A percentile compares a stretch with the other conserved stretches of the same genome.
These are phyloP conservation scores for Elaphomyces granulatus DNA, from an alignment of 495 filamentous ascomycete species.

Conservation along the genomic window DNA sequence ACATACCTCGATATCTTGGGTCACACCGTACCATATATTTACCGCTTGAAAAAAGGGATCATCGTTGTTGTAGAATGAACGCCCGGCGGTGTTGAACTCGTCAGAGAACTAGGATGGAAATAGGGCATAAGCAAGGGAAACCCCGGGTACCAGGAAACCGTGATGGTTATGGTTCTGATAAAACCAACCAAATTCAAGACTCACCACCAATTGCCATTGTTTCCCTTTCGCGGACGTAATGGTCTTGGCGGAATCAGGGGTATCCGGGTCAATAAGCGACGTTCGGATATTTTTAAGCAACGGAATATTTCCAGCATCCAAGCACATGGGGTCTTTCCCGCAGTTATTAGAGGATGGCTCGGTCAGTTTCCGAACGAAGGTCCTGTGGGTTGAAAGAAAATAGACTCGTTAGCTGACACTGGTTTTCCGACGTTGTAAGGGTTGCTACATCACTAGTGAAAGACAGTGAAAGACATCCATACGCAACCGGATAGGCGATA, in stretches of 20 bases:
- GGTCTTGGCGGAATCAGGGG: constrained; percentile 42
- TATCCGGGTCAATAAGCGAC: constrained; percentile 58
- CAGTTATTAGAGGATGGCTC: constrained; percentile 18
- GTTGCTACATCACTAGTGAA: no score
- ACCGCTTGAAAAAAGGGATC: constrained; percentile 58
- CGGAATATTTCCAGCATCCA: constrained; percentile 41
- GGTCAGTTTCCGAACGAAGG: constrained; percentile 34
- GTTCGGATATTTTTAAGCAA: constrained; percentile 45
- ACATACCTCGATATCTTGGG: constrained; percentile 52
- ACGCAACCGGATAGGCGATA: constrained; percentile 63
- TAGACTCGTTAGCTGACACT: no score
- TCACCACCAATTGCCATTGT: constrained; percentile 49
- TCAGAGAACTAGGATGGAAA: constrained; percentile 47
- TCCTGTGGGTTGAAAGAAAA: constrained; percentile 24
- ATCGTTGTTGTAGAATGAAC: constrained; percentile 61
- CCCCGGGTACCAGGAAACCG: no score
- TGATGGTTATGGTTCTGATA: no score
- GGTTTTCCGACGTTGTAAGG: no score
- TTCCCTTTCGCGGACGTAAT: constrained; percentile 45
- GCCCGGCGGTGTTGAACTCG: constrained; percentile 57
- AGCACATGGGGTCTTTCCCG: constrained; percentile 37
- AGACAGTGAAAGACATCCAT: no score
- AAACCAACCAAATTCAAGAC: constrained; percentile 10
- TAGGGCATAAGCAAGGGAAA: background rate
- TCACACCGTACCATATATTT: constrained; percentile 72